Conservation (phyloP, 2,329 filamentous ascomycete genomes). For the Fusarium secorum region DNA sequence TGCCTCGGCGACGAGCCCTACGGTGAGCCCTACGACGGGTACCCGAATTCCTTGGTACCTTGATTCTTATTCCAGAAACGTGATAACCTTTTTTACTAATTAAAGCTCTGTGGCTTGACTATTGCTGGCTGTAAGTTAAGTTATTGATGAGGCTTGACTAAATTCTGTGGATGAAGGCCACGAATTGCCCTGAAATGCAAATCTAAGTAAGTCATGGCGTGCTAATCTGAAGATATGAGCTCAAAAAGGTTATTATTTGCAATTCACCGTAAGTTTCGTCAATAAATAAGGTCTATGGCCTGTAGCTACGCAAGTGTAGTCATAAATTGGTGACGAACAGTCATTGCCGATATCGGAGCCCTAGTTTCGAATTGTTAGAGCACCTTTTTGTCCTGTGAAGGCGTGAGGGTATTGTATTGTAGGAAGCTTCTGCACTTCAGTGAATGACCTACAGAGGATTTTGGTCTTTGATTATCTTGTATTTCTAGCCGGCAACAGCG, state of each 20-base stretch:
- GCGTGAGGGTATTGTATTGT: background rate
- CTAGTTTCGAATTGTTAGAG: background rate
- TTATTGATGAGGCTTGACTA: background rate
- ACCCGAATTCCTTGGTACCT: slow-evolving; percentile 22
- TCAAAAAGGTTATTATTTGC: background rate
- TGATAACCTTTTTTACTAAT: background rate
- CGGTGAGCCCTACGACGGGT: slow-evolving; percentile 24
- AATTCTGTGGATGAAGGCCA: background rate
- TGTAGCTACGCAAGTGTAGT: background rate
- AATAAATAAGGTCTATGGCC: background rate
- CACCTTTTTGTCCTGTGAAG: background rate
- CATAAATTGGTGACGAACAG: background rate
- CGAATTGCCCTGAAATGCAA: background rate
- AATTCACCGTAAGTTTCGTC: background rate
- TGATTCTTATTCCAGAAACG: slow-evolving; percentile 17
- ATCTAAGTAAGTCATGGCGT: background rate
- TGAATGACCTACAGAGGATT: background rate
- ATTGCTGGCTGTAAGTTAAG: slow-evolving; percentile 3
- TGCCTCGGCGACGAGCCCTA: slow-evolving; percentile 20
- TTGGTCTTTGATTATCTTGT: background rate
- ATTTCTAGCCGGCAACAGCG: background rate
- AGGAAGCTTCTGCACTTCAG: background rate
- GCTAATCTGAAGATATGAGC: background rate
- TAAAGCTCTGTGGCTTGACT: slow-evolving; percentile 28
- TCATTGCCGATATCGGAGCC: slow-evolving; percentile 12